Base-by-base conservation (phyloP, 345 rosid species). In the Gossypium mustelinum region DNA sequence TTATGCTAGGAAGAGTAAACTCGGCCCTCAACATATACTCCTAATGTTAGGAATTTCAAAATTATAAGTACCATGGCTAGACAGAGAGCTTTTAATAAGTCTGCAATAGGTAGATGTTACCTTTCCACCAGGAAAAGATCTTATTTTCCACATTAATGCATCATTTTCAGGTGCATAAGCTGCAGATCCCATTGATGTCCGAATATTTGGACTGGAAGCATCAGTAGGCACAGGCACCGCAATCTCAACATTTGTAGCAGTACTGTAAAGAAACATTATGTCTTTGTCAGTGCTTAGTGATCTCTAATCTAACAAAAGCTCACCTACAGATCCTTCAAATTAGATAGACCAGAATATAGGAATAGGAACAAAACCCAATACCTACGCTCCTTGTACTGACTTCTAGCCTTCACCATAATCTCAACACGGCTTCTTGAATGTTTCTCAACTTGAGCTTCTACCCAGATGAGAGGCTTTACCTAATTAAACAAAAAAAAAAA, bases 371-470 rank as follows among this genome's bases (percentile, higher is more conserved):
- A 51, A 56, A 24, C 50, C 50, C 24, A 47, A 75, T 82, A 93
- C 98, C 98, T 93, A 48, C 98, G 91, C 81, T 93, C 98, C 88
- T 91, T 93, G 86, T 86, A 93, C 77, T 91, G 98, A 79, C 97
- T 91, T 75, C 97, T 81, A 72, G 97, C 98, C 79, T 93, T 93
- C 68, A 93, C 94, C 85, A 87, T 87, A 57, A 93, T 87, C 82
- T 91, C 98, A 63, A 93, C 81, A 68, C 98, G 93, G 78, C 97
- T 91, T 91, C 91, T 91, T 8, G 98, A 93, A 82, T 93, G 98
- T 73, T 81, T 91, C 81, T 93, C 98, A 73, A 93, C 89, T 79
- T 89, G 94, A 73, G 92, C 94, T 85, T 93, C 98, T 82, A 93
- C 98, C 98, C 98, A 93, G 66, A 93, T 85, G 17, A 93, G 89